Evolutionary conservation across 805 yeast genomes (phyloP).

Genomic region (Cyberlindnera bimundalis): DNA sequence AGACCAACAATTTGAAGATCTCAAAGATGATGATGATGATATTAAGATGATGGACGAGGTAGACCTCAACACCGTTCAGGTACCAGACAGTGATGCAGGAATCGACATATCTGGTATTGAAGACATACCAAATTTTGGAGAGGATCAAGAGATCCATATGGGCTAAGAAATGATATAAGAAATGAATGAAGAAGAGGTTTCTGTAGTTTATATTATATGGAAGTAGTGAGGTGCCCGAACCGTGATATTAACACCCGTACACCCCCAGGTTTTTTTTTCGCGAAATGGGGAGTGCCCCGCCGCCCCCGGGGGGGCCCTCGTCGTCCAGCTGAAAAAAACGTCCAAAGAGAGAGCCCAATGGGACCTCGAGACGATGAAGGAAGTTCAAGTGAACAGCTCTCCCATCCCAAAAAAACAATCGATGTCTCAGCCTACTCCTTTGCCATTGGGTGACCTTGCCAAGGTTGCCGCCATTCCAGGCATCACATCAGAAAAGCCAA

Average conservation of each 20-base stretch:
- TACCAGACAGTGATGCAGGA: constrained; percentile 7
- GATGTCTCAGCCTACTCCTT: constrained; percentile 37
- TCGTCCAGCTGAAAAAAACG: constrained; percentile 12
- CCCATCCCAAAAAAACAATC: no score
- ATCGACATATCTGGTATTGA: constrained; percentile 9
- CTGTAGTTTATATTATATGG: no score
- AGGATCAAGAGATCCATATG: constrained; percentile 5
- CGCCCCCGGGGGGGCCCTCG: no score
- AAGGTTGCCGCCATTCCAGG: constrained; percentile 61
- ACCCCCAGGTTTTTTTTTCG: no score
- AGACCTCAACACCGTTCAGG: background rate
- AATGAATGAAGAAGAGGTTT: no score
- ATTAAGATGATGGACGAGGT: constrained; percentile 9
- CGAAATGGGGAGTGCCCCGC: no score
- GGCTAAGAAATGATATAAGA: no score
- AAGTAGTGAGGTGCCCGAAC: no score
- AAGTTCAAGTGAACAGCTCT: no score
- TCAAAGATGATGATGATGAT: background rate
- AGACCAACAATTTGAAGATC: background rate
- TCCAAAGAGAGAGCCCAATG: background rate
- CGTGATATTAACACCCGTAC: constrained; percentile 5
- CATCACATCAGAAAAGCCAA: constrained; percentile 49
- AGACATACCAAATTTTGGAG: constrained; percentile 5
- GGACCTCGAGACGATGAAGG: no score
- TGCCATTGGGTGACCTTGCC: constrained; percentile 57